Conservation (phyloP, 2,329 filamentous ascomycete genomes). For the Mycosphaerella sp. region DNA sequence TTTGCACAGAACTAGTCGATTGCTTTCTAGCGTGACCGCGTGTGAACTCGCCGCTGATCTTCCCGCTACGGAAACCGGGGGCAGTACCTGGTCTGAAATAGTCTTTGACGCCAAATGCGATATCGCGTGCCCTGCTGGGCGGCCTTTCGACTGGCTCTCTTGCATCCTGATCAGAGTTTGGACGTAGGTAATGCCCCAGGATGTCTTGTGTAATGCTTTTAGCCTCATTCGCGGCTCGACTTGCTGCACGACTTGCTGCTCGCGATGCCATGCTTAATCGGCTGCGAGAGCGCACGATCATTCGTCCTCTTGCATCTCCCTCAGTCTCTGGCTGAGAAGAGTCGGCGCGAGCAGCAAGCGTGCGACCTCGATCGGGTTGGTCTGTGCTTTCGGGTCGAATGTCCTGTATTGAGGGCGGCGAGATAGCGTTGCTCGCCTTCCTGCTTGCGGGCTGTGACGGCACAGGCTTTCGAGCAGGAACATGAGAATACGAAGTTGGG, state of each 20-base stretch:
- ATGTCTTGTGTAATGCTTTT: conserved; percentile 22
- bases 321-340: conserved; percentile 1
- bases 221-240: conserved; percentile 19
- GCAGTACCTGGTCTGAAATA: conserved; percentile 37
- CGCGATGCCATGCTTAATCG: conserved; percentile 14
- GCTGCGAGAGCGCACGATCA: conserved; percentile 15
- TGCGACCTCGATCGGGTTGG: conserved; percentile 7
- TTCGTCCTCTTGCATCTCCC: conserved; percentile 12
- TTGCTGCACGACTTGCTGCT: conserved; percentile 17
- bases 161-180: conserved; percentile 2
- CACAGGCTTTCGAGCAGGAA: conserved; percentile 27
- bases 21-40: conserved; percentile 26
- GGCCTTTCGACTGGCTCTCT: conserved; percentile 13
- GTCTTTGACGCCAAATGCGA: conserved; percentile 32
- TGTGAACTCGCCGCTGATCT: conserved; percentile 27
- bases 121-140: conserved; percentile 30
- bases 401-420: conserved; percentile 7
- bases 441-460: conserved; percentile 16
- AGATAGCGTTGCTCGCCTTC: conserved; percentile 9
- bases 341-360: conserved; percentile 10
- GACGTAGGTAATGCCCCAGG: conserved; percentile 14
- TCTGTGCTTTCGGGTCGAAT: conserved; percentile 4
- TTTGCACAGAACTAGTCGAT: conserved; percentile 26
- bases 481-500: conserved; percentile 13
- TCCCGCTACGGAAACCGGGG: conserved; percentile 17